Conservation (phyloP, 192 early-diverging fungal species). For the Podila verticillata region DNA sequence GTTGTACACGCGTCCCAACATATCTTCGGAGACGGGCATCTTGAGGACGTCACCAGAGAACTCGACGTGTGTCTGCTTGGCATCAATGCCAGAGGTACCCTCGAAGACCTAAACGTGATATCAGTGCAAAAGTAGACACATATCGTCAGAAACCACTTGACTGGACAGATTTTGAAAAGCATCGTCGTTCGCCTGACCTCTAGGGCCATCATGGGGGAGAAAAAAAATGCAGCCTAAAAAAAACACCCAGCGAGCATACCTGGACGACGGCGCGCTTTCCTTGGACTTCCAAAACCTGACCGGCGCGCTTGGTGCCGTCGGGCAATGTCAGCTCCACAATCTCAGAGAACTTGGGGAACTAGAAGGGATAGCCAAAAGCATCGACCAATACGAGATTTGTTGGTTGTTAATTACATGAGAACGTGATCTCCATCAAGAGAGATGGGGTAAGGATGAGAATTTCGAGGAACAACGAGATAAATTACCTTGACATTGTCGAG, state of each 20-base stretch:
- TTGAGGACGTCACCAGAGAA: constrained; percentile 96
- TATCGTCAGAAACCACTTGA: no score
- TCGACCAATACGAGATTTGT: neutral
- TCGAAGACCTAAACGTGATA: constrained; percentile 83
- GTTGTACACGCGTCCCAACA: constrained; percentile 99
- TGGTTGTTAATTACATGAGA: neutral
- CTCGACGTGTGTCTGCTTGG: constrained; percentile 93
- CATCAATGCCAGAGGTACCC: constrained; percentile 96
- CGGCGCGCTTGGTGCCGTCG: constrained; percentile 93
- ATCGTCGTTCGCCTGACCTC: constrained; percentile 1
- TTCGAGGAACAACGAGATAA: neutral
- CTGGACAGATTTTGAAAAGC: no score
- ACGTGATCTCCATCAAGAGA: neutral
- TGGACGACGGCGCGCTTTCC: constrained; percentile 97
- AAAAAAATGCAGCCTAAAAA: constrained; percentile 10
- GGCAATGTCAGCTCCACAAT: constrained; percentile 98
- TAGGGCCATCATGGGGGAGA: neutral
- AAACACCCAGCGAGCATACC: constrained; percentile 62
- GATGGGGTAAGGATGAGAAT: constrained; percentile 1
- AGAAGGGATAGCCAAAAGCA: neutral
- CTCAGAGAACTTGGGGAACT: constrained; percentile 96
- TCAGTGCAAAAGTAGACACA: neutral
- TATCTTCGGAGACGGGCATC: constrained; percentile 98
- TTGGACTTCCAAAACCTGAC: constrained; percentile 97
- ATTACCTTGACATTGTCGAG: constrained; percentile 96